phyloP scores from a whole-genome alignment of 441 rosid species.

The Kokia cookei region DNA sequence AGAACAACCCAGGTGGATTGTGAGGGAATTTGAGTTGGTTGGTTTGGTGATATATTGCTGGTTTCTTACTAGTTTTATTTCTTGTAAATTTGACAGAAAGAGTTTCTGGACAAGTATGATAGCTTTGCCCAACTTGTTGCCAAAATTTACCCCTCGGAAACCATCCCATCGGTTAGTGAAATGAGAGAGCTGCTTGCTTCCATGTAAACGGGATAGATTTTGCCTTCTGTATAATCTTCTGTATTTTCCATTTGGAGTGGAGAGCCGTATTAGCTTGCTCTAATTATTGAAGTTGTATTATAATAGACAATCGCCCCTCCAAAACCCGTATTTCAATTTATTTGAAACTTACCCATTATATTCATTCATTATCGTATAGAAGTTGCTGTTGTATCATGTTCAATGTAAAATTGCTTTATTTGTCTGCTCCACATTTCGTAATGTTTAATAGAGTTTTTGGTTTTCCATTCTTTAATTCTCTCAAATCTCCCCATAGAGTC shows the following conservation, averaged over 20 bases:
- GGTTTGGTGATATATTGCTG: background rate
- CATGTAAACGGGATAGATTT: slow-evolving; percentile 42
- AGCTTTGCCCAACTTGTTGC: slow-evolving; percentile 84
- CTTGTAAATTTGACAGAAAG: slow-evolving; percentile 57
- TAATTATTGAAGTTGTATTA: slow-evolving; percentile 16
- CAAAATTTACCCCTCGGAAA: slow-evolving; percentile 79
- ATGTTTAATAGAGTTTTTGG: background rate
- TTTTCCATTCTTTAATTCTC: background rate
- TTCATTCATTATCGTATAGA: background rate
- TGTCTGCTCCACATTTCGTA: background rate
- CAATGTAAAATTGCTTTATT: background rate
- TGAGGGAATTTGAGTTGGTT: background rate
- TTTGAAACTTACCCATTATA: background rate
- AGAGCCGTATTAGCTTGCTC: slow-evolving; percentile 14
- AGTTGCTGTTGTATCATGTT: slow-evolving; percentile 8
- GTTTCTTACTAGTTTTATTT: slow-evolving; percentile 2
- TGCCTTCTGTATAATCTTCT: slow-evolving; percentile 17
- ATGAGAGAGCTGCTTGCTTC: slow-evolving; percentile 80
- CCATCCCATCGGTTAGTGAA: slow-evolving; percentile 62
- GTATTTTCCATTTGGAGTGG: background rate
- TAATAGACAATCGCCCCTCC: background rate
- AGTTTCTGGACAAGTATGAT: slow-evolving; percentile 93
- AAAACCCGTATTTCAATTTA: background rate
- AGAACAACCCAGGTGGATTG: background rate
- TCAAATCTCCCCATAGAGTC: background rate